Base-by-base conservation (phyloP, 305 asterid species). In the Solanum hybrid region DNA sequence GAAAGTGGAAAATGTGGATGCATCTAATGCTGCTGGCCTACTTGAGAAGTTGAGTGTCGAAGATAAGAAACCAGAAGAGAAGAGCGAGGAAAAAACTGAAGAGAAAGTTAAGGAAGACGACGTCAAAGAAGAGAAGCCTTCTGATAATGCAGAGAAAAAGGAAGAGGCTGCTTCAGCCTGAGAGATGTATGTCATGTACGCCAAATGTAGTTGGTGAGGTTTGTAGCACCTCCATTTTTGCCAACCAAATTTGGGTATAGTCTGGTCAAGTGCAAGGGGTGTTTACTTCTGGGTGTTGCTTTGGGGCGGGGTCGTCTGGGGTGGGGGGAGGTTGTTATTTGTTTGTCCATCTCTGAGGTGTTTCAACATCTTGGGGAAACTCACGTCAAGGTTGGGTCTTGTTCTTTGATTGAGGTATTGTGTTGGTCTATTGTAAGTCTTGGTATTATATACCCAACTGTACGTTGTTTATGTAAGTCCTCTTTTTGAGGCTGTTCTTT, bases 41-140 rank as follows among this genome's bases (percentile, higher is more conserved):
- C 95, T 94, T 56, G 92, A 92, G 90, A 92, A 93, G 90, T 90
- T 93, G 90, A 92, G 91, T 42, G 95, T 93, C 72, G 93, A 92
- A 87, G 94, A 92, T 10, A 87, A 91, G 88, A 89, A 89, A 42
- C 78, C 66, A 24, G 85, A 90, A n/a, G 92, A 80, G 80, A 88
- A 90, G 78, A 56, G 79, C n/a, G 75, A 78, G 78, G 90, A 86
- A 78, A 85, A 89, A 66, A 51, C 35, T 29, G 86, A 89, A 89
- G 93, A 87, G 77, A 90, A 88, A 75, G 45, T 91, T 14, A 72
- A 77, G 85, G 92, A 89, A 51, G 91, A 85, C 12, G 87, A 85
- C 81, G 72, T 88, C 75, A 69, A 71, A 80, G 92, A 89, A 42
- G 92, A 86, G 34, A 93, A 91, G 86, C 88, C n/a, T 79, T 40